These are phyloP conservation scores for Biscogniauxia marginata DNA, from an alignment of 2,329 filamentous ascomycete genomes.

Conservation along the genomic window DNA sequence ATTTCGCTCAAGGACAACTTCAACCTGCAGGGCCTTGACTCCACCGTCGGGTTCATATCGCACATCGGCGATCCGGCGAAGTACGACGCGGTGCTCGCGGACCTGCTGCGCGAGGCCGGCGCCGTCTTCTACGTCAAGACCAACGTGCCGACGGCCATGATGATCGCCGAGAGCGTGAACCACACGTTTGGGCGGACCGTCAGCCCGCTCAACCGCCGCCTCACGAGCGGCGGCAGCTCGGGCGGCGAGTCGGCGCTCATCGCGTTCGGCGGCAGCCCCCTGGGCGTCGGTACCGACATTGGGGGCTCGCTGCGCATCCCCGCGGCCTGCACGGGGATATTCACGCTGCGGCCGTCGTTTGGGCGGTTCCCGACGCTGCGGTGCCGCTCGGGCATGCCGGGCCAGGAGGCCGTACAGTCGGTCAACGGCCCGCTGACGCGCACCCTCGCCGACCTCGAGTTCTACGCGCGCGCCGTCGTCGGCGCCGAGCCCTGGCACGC, in stretches of 20 bases:
- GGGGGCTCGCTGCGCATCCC: slow-evolving; percentile 35
- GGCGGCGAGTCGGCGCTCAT: slow-evolving; percentile 67
- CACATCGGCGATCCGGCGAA: slow-evolving; percentile 57
- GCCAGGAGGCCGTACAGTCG: slow-evolving; percentile 63
- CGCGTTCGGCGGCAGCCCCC: slow-evolving; percentile 53
- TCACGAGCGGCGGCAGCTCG: slow-evolving; percentile 64
- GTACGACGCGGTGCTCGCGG: slow-evolving; percentile 40
- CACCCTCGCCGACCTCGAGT: slow-evolving; percentile 52
- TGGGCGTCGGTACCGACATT: slow-evolving; percentile 47
- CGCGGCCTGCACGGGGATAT: slow-evolving; percentile 32
- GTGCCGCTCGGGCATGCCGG: slow-evolving; percentile 57
- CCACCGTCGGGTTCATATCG: slow-evolving; percentile 62
- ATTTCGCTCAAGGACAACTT: slow-evolving; percentile 72
- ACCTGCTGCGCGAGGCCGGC: slow-evolving; percentile 45
- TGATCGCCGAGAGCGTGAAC: slow-evolving; percentile 67
- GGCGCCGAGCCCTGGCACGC: slow-evolving; percentile 52
- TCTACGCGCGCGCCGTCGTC: slow-evolving; percentile 54
- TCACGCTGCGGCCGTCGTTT: slow-evolving; percentile 40
- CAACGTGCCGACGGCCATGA: slow-evolving; percentile 62
- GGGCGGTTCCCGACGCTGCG: slow-evolving; percentile 58
- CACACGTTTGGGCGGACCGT: slow-evolving; percentile 62
- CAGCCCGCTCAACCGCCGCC: slow-evolving; percentile 58
- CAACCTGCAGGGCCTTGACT: slow-evolving; percentile 58
- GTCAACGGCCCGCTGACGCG: slow-evolving; percentile 64
- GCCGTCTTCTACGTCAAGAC: slow-evolving; percentile 59